Evolutionary conservation across 495 filamentous ascomycete genomes (phyloP), one percentile per base, ranked within the genome.

Genomic region (Aspergillus campestris): DNA sequence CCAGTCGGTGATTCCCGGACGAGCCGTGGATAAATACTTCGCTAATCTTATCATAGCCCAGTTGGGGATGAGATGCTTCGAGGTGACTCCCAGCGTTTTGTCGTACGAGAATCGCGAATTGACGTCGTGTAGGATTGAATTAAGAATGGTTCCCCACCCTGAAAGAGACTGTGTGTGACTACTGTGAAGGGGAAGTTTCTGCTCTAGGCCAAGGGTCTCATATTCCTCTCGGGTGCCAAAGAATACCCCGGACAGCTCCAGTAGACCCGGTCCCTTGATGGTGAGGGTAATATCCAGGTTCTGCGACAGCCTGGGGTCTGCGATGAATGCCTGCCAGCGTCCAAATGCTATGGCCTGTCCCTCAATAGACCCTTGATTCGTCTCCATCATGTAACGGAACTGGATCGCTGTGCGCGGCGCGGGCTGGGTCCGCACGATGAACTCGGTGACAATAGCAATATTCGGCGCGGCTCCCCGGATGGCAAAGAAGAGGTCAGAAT

Each of bases 401-500:
- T 63, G 51, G 3, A 74, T 52, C 0, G 61, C 58, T 10, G 48
- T 47, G 3, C 44, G 37, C 0, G 69, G 70, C 29, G 53, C 58
- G 3, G 57, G 40, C 9, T 72, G 55, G 5, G 71, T 75, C 15
- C 65, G 65, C 31, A 75, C 52, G 13, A 55, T 64, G 52, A 74
- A 74, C 29, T 70, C 56, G n/a, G 71, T 75, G 3, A 75, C 61
- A 41, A 77, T 62, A 5, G 69, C 72, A 52, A 71, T 70, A 14
- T 59, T 56, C 5, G 67, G 58, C 0, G 53, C 71, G 0, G 72
- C 72, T 36, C 74, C 75, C 27, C 67, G 69, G 30, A 79, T 44
- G 5, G 75, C 75, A 50, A 70, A 83, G 52, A 75, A 80, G 0
- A 82, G 38, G 29, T 79, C 73, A 0, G 53, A 35, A 33, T 81